These are phyloP conservation scores for Coleophoma cylindrospora DNA, from an alignment of 2,329 filamentous ascomycete species.

Conservation along the genomic window DNA sequence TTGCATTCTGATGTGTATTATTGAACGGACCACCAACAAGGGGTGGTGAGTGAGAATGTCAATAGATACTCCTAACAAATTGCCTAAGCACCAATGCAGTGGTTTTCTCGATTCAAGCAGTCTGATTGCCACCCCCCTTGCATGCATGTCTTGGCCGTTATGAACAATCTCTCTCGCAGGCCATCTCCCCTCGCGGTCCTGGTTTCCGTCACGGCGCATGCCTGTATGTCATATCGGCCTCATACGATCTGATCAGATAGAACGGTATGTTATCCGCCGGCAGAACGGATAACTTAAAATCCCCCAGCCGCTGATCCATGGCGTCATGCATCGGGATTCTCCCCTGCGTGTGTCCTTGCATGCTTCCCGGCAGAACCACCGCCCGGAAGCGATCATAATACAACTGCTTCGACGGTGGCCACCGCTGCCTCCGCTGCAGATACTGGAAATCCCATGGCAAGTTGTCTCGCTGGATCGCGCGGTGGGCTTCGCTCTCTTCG, in stretches of 20 bases:
- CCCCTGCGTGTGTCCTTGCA: not conserved
- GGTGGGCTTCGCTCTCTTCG: not conserved
- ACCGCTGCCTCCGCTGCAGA: conserved; percentile 7
- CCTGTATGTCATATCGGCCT: too few species aligned
- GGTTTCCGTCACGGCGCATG: too few species aligned
- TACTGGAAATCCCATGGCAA: conserved; percentile 1
- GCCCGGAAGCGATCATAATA: conserved; percentile 14
- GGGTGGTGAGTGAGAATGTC: too few species aligned
- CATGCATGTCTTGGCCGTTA: too few species aligned
- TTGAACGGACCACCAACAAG: too few species aligned
- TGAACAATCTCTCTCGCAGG: too few species aligned
- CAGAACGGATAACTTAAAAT: not conserved
- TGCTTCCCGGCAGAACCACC: not conserved
- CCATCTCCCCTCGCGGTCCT: too few species aligned
- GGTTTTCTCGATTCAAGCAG: too few species aligned
- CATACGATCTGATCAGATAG: not conserved
- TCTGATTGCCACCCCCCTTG: too few species aligned
- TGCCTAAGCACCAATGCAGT: too few species aligned
- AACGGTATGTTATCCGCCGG: not conserved
- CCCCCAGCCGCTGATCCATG: not conserved
- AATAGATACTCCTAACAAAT: too few species aligned
- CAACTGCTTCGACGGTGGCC: conserved; percentile 15
- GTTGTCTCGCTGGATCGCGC: not conserved
- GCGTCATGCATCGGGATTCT: not conserved
- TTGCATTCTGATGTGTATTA: too few species aligned